These are phyloP conservation scores for Firmiana major DNA, from an alignment of 345 rosid genomes.

Conservation along the genomic window DNA sequence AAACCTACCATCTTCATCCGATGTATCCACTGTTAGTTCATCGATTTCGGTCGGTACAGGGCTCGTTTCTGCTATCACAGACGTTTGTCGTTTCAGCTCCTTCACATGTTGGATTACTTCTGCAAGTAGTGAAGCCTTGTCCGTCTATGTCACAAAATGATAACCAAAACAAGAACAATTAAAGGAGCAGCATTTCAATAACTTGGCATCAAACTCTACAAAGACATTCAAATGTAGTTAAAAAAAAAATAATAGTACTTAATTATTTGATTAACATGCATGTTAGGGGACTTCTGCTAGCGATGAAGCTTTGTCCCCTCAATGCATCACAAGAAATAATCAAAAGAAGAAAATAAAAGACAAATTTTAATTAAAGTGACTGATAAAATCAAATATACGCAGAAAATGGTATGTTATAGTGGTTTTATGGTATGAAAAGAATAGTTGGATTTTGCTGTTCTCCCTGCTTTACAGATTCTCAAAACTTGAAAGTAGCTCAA, in stretches of 20 bases:
- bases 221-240: background rate
- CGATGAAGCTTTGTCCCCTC: background rate
- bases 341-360: background rate
- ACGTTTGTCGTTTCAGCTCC: constrained; percentile 80
- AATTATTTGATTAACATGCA: background rate
- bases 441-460: constrained; percentile 9
- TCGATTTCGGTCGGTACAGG: constrained; percentile 80
- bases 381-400: background rate
- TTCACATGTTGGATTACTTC: constrained; percentile 98
- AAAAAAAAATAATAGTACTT: background rate
- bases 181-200: background rate
- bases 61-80: constrained; percentile 74
- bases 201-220: background rate
- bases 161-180: no score
- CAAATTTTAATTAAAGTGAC: constrained; percentile 1
- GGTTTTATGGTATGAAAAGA: constrained; percentile 11
- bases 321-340: background rate
- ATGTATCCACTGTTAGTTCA: constrained; percentile 76
- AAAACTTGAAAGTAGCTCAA: constrained; percentile 7
- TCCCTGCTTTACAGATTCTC: constrained; percentile 9
- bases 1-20: constrained; percentile 78
- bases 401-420: background rate
- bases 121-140: constrained; percentile 93
- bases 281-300: background rate
- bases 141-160: constrained; percentile 48